phyloP scores from a whole-genome alignment of 176 grass and related monocot species.

The Eragrostis nindensis region DNA sequence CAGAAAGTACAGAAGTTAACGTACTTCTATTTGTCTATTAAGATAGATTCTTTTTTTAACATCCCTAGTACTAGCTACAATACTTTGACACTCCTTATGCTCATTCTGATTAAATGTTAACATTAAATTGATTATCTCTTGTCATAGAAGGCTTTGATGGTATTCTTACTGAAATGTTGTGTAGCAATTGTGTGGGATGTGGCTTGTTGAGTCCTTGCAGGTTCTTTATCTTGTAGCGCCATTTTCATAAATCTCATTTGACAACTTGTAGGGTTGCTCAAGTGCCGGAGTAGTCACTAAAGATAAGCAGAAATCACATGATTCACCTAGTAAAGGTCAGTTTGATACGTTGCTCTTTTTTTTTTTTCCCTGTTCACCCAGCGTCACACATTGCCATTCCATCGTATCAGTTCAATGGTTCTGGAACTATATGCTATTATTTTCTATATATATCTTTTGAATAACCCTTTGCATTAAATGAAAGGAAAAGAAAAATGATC shows the following conservation, averaged over 20 bases:
- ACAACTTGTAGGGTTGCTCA: slow-evolving; percentile 38
- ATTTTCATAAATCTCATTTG: slow-evolving; percentile 26
- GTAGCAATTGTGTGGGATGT: slow-evolving; percentile 20
- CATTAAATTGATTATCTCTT: background rate
- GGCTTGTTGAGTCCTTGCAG: slow-evolving; percentile 1
- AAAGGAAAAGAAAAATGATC: no score
- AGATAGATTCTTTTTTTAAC: background rate
- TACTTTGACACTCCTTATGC: slow-evolving; percentile 10
- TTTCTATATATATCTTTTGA: no score
- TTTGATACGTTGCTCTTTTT: no score
- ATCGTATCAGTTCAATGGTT: background rate
- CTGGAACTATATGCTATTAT: no score
- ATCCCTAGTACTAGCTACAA: background rate
- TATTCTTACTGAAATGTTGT: slow-evolving; percentile 5
- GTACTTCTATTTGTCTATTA: background rate
- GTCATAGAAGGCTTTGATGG: slow-evolving; percentile 16
- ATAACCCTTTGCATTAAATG: no score
- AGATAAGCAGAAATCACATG: slow-evolving; percentile 22
- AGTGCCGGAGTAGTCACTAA: background rate
- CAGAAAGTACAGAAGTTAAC: background rate
- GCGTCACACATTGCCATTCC: slow-evolving; percentile 2
- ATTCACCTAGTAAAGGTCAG: slow-evolving; percentile 7
- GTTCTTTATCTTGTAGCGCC: background rate
- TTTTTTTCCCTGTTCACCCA: no score
- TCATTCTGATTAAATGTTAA: background rate